phyloP scores from a whole-genome alignment of 345 rosid genomes.

The Erysimum cheiranthoides region DNA sequence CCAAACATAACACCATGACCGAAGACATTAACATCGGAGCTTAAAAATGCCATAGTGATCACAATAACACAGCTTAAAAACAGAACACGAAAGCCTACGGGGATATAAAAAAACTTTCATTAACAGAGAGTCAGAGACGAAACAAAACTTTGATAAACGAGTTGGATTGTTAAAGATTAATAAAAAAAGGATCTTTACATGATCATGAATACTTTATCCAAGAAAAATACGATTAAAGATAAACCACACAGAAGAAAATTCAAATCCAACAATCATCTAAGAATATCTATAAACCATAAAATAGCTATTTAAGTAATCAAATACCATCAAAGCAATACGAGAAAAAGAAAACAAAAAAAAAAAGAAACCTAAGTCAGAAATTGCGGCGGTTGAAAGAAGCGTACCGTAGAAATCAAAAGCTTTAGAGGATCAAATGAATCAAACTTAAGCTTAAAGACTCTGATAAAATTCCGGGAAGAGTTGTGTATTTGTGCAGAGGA shows the following conservation, averaged over 20 bases:
- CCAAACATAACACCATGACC: conserved; percentile 17
- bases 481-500: background rate
- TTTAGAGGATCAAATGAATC: background rate
- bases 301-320: conserved; percentile 25
- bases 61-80: background rate
- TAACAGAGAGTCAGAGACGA: background rate
- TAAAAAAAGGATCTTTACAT: background rate
- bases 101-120: too few species aligned
- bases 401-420: conserved; percentile 33
- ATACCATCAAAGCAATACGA: background rate
- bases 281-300: background rate
- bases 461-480: conserved; percentile 4
- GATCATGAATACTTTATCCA: conserved; percentile 19
- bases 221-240: background rate
- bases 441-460: background rate
- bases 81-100: background rate
- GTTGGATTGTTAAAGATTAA: background rate
- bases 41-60: conserved; percentile 6
- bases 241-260: background rate
- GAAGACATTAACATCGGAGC: conserved; percentile 20
- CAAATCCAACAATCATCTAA: conserved; percentile 15
- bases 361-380: conserved; percentile 22
- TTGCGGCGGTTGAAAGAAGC: conserved; percentile 31
- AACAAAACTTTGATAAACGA: background rate
- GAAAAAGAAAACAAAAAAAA: background rate